phyloP scores from a whole-genome alignment of 202 grass and related monocot species.

The Thinopyrum obtusiflorum region DNA sequence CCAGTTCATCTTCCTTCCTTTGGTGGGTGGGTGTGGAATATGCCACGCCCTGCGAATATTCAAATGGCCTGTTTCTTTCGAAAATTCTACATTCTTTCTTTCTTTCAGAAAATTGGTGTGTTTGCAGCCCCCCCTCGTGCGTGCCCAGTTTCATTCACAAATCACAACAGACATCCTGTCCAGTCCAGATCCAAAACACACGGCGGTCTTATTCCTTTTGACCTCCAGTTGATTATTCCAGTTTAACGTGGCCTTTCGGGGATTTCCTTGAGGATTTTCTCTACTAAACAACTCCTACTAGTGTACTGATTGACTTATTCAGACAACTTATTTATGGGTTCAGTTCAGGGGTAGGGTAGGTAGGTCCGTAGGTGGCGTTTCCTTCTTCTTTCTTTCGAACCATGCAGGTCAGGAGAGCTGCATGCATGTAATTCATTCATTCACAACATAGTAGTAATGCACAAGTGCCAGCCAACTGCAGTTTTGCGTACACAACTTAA shows the following conservation, averaged over 20 bases:
- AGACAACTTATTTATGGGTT: background rate
- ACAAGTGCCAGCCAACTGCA: background rate
- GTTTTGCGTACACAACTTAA: background rate
- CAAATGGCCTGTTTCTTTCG: background rate
- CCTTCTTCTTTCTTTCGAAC: background rate
- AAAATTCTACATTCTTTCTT: too few species aligned
- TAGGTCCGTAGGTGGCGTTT: too few species aligned
- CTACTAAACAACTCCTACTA: background rate
- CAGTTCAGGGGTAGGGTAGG: background rate
- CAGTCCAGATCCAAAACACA: slow-evolving; percentile 28
- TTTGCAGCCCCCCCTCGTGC: background rate
- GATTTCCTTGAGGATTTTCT: background rate
- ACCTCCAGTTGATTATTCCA: slow-evolving; percentile 1
- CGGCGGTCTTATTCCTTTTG: background rate
- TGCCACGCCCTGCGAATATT: background rate
- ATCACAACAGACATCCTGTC: slow-evolving; percentile 3
- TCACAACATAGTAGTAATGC: background rate
- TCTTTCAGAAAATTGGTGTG: background rate
- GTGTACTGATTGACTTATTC: background rate
- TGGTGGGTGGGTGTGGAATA: slow-evolving; percentile 1
- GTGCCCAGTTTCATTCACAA: background rate
- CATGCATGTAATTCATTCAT: background rate
- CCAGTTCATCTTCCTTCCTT: background rate
- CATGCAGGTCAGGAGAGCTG: background rate
- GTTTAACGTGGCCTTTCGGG: background rate